Evolutionary conservation across 2,329 filamentous ascomycete genomes (phyloP).

Genomic region (Cadophora sp.): DNA sequence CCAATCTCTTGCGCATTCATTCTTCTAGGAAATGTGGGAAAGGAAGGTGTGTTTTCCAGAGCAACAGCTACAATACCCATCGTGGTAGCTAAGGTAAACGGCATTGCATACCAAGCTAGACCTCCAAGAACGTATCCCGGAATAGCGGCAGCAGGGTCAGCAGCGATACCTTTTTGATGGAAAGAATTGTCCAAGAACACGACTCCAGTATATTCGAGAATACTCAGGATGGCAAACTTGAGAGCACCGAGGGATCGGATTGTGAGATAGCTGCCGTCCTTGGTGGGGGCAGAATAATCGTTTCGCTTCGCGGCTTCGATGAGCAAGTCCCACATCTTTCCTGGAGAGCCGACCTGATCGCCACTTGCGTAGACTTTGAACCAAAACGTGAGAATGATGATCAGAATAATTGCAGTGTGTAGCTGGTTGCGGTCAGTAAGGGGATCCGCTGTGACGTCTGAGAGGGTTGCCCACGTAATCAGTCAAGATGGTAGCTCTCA

Average conservation of each 20-base stretch:
- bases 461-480: constrained; percentile 52
- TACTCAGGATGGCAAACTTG: constrained; percentile 23
- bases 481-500: constrained; percentile 85
- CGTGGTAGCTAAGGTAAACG: constrained; percentile 49
- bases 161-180: constrained; percentile 59
- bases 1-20: constrained; percentile 19
- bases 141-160: constrained; percentile 53
- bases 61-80: constrained; percentile 56
- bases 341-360: constrained; percentile 19
- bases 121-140: constrained; percentile 59
- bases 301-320: constrained; percentile 23
- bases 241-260: constrained; percentile 20
- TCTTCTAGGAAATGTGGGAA: constrained; percentile 61
- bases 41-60: constrained; percentile 54
- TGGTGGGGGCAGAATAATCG: constrained; percentile 21
- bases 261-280: constrained; percentile 21
- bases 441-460: neutral
- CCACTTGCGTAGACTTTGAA: constrained; percentile 26
- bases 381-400: constrained; percentile 23
- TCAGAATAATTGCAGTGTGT: constrained; percentile 21
- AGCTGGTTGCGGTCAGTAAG: constrained; percentile 1
- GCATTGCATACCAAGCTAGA: constrained; percentile 59
- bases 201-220: constrained; percentile 22
- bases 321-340: constrained; percentile 27
- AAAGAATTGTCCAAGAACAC: constrained; percentile 62